Evolutionary conservation across 768 basidiomycete species (phyloP).

Genomic region (Agrocybe pediades): DNA sequence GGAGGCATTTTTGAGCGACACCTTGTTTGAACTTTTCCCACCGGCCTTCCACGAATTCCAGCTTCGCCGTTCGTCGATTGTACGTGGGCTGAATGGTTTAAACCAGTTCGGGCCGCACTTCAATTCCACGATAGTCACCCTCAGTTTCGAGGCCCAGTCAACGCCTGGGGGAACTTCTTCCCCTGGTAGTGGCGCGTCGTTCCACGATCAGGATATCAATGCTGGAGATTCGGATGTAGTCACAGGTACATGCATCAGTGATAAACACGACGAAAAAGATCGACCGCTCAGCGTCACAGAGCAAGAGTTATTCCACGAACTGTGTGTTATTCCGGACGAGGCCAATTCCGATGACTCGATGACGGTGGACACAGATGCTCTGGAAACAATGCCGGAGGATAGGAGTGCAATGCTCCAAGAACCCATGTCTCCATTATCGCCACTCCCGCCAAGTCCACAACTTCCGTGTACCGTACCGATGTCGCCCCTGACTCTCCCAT

Average conservation of each 20-base stretch:
- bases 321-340: slow-evolving; percentile 58
- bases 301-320: slow-evolving; percentile 66
- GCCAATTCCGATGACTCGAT: slow-evolving; percentile 42
- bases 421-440: slow-evolving; percentile 12
- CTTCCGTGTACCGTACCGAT: not conserved
- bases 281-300: slow-evolving; percentile 69
- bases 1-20: slow-evolving; percentile 61
- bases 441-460: slow-evolving; percentile 8
- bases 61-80: slow-evolving; percentile 28
- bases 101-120: slow-evolving; percentile 71
- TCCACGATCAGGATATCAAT: slow-evolving; percentile 7
- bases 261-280: slow-evolving; percentile 27
- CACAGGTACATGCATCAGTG: slow-evolving; percentile 15
- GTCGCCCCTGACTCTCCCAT: slow-evolving; percentile 2
- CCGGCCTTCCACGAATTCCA: slow-evolving; percentile 61
- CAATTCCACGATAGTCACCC: slow-evolving; percentile 47
- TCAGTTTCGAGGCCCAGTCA: slow-evolving; percentile 21
- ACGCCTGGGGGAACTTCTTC: slow-evolving; percentile 5
- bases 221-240: slow-evolving; percentile 5
- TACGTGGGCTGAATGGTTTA: slow-evolving; percentile 42
- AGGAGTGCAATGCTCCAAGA: not conserved
- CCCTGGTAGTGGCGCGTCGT: not conserved
- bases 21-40: slow-evolving; percentile 65
- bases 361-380: slow-evolving; percentile 8
- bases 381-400: slow-evolving; percentile 2